Conservation (phyloP, 148 eudicot genomes). For the Cornus kousa region DNA sequence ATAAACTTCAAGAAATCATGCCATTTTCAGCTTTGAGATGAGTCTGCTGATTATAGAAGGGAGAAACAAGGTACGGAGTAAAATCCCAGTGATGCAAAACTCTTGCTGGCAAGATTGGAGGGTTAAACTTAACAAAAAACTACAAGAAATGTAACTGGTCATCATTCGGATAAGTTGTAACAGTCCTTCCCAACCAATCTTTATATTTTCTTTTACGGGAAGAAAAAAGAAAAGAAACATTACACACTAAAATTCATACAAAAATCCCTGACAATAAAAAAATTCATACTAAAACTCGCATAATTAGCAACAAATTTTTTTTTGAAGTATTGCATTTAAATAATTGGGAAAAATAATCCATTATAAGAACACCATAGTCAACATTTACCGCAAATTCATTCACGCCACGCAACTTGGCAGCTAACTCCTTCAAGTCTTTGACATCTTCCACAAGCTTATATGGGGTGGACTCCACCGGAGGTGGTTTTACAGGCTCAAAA, state of each 20-base stretch:
- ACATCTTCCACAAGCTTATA: slow-evolving; percentile 76
- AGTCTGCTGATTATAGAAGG: background rate
- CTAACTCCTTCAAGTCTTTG: slow-evolving; percentile 77
- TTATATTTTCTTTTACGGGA: no score
- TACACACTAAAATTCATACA: background rate
- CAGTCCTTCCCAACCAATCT: background rate
- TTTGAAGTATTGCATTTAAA: no score
- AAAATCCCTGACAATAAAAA: background rate
- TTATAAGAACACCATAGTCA: background rate
- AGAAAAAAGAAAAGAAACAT: background rate
- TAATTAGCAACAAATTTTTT: background rate
- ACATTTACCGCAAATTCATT: slow-evolving; percentile 82
- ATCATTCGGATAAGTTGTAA: background rate
- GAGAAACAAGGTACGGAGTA: slow-evolving; percentile 73
- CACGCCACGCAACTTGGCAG: slow-evolving; percentile 56
- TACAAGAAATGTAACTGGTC: background rate
- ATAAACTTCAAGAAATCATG: background rate
- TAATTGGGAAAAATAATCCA: no score
- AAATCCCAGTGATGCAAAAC: slow-evolving; percentile 98
- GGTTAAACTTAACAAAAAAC: no score
- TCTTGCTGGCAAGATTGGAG: slow-evolving; percentile 81
- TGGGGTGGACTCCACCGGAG: slow-evolving; percentile 61
- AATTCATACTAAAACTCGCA: background rate
- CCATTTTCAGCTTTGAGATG: background rate
- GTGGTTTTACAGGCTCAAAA: slow-evolving; percentile 55